Evolutionary conservation across 352 stramenopile genomes (phyloP), one percentile per base, ranked within the genome.

Genomic region (Phytophthora agathidicida): DNA sequence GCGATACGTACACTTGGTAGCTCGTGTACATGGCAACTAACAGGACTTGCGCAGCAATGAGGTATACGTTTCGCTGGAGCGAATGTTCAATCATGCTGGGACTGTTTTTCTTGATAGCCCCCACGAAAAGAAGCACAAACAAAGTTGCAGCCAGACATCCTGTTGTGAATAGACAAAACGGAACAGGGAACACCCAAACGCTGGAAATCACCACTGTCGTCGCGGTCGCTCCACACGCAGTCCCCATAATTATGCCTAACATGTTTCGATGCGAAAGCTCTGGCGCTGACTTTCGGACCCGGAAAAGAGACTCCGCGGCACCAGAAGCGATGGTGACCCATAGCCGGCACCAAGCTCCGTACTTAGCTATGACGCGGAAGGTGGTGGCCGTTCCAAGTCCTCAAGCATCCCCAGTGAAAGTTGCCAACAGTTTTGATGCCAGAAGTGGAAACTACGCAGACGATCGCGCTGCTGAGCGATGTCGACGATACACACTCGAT

Each of bases 401-500:
- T 8, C 43, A 71, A 31, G 30, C 48, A 0, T 67, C 57, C 30
- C 49, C 57, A 14, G 19, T 33, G 27, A 71, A 63, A 45, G n/a
- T 24, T 16, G 8, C 23, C 2, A n/a, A 5, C 37, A 3, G 4
- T 24, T 37, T 53, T 7, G 44, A 60, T 17, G 16, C 35, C 6
- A 41, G 28, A 54, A 44, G 13, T 35, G 37, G 14, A 20, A 55
- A 47, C 16, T 27, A 43, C 16, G 16, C 17, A 3, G 54, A 65
- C 7, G 42, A 66, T 1, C 62, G 42, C 28, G 22, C 24, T 32
- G 32, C 24, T 0, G 64, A 65, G 20, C 64, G 58, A 32, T 68
- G 66, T 43, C 66, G 61, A 43, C 61, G 66, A 30, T 75, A 68
- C 14, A 72, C 66, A 10, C 56, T 75, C 7, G 66, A 75, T n/a